Evolutionary conservation across 2,329 filamentous ascomycete species (phyloP).

Genomic region (Trichoderma atrobrunneum): DNA sequence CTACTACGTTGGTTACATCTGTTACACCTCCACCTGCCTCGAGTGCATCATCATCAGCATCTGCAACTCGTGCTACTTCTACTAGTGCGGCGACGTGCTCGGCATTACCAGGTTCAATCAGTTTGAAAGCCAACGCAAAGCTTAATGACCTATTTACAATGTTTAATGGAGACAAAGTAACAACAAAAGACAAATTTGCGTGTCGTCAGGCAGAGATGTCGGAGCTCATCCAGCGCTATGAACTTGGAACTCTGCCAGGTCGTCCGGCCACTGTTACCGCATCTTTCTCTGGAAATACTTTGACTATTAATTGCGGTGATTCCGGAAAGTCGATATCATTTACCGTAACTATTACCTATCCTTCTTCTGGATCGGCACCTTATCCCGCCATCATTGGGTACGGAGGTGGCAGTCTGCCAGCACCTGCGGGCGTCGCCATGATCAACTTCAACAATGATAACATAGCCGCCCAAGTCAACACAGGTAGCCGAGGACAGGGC

Average conservation of each 20-base stretch:
- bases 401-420: conserved; percentile 3
- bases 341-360: background rate
- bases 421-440: background rate
- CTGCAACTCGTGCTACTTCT: background rate
- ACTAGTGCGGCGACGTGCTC: background rate
- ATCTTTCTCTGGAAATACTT: conserved; percentile 3
- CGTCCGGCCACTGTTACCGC: background rate
- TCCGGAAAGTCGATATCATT: conserved; percentile 6
- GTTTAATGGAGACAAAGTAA: conserved; percentile 4
- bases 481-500: background rate
- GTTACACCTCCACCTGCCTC: background rate
- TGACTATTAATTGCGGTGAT: background rate
- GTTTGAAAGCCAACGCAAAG: background rate
- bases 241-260: conserved; percentile 9
- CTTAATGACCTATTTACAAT: conserved; percentile 1
- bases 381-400: conserved; percentile 7
- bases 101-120: background rate
- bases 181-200: background rate
- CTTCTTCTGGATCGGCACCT: background rate
- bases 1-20: background rate
- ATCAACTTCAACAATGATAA: conserved; percentile 12
- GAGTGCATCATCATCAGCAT: background rate
- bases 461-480: conserved; percentile 9
- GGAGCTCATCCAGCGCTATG: background rate
- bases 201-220: conserved; percentile 8